A percentile compares a stretch with the other conserved stretches of the same genome.
Conservation (phyloP, 305 asterid species). For the Caryopteris hybrid region DNA sequence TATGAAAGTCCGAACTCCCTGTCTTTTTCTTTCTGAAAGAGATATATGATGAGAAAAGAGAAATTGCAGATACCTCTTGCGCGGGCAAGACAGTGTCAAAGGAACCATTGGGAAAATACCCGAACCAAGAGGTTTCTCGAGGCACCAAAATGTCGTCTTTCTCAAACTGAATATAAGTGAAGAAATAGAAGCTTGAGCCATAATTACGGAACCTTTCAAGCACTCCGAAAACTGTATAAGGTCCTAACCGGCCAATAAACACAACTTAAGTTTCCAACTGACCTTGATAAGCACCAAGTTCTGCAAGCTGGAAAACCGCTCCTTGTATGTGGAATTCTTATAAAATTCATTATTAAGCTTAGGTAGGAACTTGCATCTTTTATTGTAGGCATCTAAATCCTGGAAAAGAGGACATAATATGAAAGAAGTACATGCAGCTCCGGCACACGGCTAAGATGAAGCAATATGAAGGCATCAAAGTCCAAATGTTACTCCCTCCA, state of each 20-base stretch:
- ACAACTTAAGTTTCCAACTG: background rate
- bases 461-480: background rate
- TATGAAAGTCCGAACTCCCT: background rate
- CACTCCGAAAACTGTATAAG: no score
- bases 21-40: background rate
- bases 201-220: background rate
- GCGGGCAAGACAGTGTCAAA: slow-evolving; percentile 61
- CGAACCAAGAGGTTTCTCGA: slow-evolving; percentile 82
- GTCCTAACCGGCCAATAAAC: no score
- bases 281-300: slow-evolving; percentile 89
- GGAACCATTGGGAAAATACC: slow-evolving; percentile 76
- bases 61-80: slow-evolving; percentile 50
- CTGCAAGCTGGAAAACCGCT: slow-evolving; percentile 75
- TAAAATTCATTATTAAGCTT: slow-evolving; percentile 66
- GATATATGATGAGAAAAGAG: background rate
- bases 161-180: slow-evolving; percentile 50
- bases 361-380: slow-evolving; percentile 78
- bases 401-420: slow-evolving; percentile 16
- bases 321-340: slow-evolving; percentile 57
- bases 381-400: slow-evolving; percentile 56
- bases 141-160: slow-evolving; percentile 68
- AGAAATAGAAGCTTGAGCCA: slow-evolving; percentile 12
- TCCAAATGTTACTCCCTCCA: background rate
- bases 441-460: background rate
- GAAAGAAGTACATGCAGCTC: background rate